Conservation (phyloP, 2,329 filamentous ascomycete species). For the Colletotrichum coccodes region DNA sequence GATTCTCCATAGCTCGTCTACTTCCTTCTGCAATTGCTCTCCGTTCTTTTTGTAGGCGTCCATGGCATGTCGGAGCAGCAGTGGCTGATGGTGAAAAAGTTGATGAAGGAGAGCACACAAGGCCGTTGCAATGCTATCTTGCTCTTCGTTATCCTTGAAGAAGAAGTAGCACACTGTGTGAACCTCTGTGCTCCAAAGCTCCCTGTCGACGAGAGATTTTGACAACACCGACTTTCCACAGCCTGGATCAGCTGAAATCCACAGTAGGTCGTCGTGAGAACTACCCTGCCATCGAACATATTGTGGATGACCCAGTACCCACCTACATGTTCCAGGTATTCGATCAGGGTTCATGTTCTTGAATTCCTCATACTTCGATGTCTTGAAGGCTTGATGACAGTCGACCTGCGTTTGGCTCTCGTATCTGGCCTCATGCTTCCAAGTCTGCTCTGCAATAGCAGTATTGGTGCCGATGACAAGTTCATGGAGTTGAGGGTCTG, state of each 20-base stretch:
- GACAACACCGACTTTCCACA: not conserved
- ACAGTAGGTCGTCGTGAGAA: not conserved
- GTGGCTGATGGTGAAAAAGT: conserved; percentile 40
- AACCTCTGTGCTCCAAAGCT: not conserved
- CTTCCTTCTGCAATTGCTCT: no score
- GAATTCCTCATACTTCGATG: not conserved
- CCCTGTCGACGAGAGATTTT: not conserved
- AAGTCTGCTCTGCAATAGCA: no score
- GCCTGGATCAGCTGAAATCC: not conserved
- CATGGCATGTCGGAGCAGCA: conserved; percentile 39
- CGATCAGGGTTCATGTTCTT: not conserved
- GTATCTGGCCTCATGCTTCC: no score
- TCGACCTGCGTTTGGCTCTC: no score
- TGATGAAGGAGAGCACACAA: conserved; percentile 50
- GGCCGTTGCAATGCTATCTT: conserved; percentile 41
- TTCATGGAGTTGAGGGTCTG: no score
- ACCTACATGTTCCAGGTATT: not conserved
- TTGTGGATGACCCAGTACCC: not conserved
- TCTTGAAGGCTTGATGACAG: not conserved
- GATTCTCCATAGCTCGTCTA: no score
- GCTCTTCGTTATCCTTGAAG: conserved; percentile 44
- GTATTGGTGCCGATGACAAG: no score
- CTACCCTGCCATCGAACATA: not conserved
- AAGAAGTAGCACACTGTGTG: not conserved
- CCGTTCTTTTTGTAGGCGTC: conserved; percentile 36